Base-by-base conservation (phyloP, 1,284 basidiomycete genomes). In the Fistulinella cinereoalba region DNA sequence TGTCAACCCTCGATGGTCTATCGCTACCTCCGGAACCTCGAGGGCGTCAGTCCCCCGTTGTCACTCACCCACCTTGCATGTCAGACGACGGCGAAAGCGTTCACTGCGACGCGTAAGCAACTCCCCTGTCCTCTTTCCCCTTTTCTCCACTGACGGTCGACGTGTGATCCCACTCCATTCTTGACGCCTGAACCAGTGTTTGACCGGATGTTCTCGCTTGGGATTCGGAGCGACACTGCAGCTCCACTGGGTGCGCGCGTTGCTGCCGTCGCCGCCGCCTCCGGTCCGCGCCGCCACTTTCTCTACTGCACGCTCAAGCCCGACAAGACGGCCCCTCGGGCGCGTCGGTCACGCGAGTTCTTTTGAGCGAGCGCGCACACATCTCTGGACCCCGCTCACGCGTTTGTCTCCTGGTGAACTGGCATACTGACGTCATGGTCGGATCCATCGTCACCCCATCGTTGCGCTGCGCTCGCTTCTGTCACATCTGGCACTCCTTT, bases 1-100 rank as follows among this genome's bases (percentile, higher is more conserved):
- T 91, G 85, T 51, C 91, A 92, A 68, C 91, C 90, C 0, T 89
- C 85, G 16, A 89, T 94, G 81, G 88, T 95, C 18, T 94, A 89
- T 66, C 86, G 89, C 25, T 91, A 89, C 67, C 76, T 92, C 31
- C 81, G 90, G 37, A 84, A 82, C 57, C 72, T 92, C 12, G 89
- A 92, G 62, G 88, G 87, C 21, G 79, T 90, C 50, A 89, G 84
- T 54, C 89, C 88, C 6, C 87, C 90, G 2, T 72, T 92, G 28
- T 78, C 82, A 12, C 73, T 92, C 15, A 87, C 85, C 0, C 89
- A 92, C 58, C 83, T 92, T 23, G 76, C 79, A n/a, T 95, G 92
- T 67, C 92, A 95, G 62, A 83, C 79, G 15, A 85, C 84, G 37
- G 92, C 92, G 11, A 92, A 91, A 62, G 81, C 85, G 3, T 95